Conservation (phyloP, 2,329 filamentous ascomycete genomes). For the Phaeoacremonium minimum region DNA sequence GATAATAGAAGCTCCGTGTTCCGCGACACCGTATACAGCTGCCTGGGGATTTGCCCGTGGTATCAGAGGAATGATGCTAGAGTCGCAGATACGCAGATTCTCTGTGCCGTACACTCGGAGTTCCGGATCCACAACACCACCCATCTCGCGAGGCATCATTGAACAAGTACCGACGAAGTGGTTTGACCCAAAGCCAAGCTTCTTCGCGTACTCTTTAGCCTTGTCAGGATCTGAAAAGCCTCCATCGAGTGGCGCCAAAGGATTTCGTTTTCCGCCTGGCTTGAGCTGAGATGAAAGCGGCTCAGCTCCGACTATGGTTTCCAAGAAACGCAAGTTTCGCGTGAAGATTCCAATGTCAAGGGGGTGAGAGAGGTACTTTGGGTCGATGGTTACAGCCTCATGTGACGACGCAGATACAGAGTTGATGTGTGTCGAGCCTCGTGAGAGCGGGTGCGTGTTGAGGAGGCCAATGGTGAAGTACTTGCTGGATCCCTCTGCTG, state of each 20-base stretch:
- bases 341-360: conserved; percentile 4
- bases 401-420: background rate
- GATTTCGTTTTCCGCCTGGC: too few relatives aligned
- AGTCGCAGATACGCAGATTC: conserved; percentile 37
- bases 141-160: conserved; percentile 33
- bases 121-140: conserved; percentile 33
- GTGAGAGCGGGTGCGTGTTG: conserved; percentile 7
- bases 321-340: conserved; percentile 1
- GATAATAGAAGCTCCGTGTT: conserved; percentile 27
- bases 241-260: background rate
- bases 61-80: conserved; percentile 31
- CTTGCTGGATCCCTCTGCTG: too few relatives aligned
- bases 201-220: background rate
- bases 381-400: background rate
- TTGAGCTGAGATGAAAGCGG: background rate
- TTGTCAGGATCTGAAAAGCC: background rate
- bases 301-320: background rate
- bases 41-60: conserved; percentile 12
- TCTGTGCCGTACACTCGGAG: conserved; percentile 34
- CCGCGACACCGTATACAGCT: conserved; percentile 12
- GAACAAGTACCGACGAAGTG: conserved; percentile 30
- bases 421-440: too few relatives aligned
- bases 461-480: conserved; percentile 4
- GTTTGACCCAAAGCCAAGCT: conserved; percentile 7
- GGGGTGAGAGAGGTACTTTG: conserved; percentile 1